Conservation (phyloP, 78 protist species). For the Dictyostelium intermedium region DNA sequence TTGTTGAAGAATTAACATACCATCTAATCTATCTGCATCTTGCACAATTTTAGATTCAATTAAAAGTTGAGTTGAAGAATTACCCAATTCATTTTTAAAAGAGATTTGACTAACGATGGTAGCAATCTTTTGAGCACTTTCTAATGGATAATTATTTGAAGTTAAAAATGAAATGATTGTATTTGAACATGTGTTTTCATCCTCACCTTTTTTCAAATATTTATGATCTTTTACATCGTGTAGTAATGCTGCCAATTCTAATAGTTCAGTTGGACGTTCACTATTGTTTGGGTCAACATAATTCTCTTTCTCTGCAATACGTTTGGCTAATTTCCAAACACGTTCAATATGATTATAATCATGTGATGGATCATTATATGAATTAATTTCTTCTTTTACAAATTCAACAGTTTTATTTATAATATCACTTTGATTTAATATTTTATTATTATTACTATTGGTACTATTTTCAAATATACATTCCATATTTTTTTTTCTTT, state of each 20-base stretch:
- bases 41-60: slow-evolving; percentile 75
- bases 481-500: not conserved
- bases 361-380: not conserved
- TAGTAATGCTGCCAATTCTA: slow-evolving; percentile 79
- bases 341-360: slow-evolving; percentile 40
- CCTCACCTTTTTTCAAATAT: slow-evolving; percentile 60
- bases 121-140: slow-evolving; percentile 14
- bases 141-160: slow-evolving; percentile 20
- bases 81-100: slow-evolving; percentile 82
- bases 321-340: not conserved
- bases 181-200: slow-evolving; percentile 66
- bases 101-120: slow-evolving; percentile 56
- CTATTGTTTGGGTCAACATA: slow-evolving; percentile 2
- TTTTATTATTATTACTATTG: not conserved
- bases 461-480: not conserved
- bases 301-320: slow-evolving; percentile 26
- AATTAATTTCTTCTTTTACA: slow-evolving; percentile 6
- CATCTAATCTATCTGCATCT: slow-evolving; percentile 90
- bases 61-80: not conserved
- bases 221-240: slow-evolving; percentile 87
- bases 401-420: not conserved
- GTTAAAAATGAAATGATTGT: slow-evolving; percentile 35
- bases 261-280: slow-evolving; percentile 34
- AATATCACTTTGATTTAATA: not conserved
- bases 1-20: no score